These are phyloP conservation scores for Penstemon barbatus DNA, from an alignment of 257 asterid genomes.

Conservation along the genomic window DNA sequence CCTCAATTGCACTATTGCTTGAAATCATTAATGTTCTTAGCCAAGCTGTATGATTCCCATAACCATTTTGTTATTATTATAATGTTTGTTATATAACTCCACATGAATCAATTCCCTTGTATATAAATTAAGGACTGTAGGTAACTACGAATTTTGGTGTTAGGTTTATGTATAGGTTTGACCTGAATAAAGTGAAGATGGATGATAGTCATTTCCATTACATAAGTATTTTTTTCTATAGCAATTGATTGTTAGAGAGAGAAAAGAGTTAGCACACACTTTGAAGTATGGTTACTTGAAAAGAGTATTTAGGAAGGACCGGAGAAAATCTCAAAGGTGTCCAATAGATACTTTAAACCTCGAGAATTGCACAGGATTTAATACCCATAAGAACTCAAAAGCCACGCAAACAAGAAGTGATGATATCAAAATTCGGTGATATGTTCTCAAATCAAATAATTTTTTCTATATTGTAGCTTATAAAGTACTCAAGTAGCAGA, in stretches of 20 bases:
- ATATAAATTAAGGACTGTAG: no score
- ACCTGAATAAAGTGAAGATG: background rate
- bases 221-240: background rate
- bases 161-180: background rate
- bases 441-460: conserved; percentile 5
- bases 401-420: background rate
- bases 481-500: background rate
- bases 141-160: no score
- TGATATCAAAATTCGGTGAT: background rate
- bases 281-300: background rate
- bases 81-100: conserved; percentile 4
- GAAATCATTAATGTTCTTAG: conserved; percentile 3
- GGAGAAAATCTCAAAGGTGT: background rate
- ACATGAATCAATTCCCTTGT: background rate
- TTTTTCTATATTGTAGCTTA: conserved; percentile 13
- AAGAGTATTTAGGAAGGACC: background rate
- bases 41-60: background rate
- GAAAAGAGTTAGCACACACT: background rate
- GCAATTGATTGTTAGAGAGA: background rate
- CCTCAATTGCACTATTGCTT: conserved; percentile 5
- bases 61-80: background rate
- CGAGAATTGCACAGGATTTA: background rate
- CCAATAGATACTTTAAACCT: background rate
- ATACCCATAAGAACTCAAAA: conserved; percentile 1
- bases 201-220: background rate